Conservation (phyloP, 2,329 filamentous ascomycete species). For the Neophaeococcomyces aloes region DNA sequence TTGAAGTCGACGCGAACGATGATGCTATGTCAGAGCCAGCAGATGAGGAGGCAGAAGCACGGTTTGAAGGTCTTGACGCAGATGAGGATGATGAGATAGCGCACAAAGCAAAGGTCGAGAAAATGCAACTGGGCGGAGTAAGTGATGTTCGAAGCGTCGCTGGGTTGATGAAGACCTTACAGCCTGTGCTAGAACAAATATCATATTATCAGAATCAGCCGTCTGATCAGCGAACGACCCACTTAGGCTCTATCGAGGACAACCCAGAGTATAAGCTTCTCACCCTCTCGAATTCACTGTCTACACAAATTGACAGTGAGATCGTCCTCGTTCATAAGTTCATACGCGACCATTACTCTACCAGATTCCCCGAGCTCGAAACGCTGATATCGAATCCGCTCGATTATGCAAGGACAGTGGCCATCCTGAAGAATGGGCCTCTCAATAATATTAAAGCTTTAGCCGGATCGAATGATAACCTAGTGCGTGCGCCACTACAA, state of each 20-base stretch:
- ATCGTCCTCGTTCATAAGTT: slow-evolving; percentile 92
- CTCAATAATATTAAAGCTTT: slow-evolving; percentile 78
- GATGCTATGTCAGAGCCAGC: slow-evolving; percentile 25
- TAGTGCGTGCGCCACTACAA: slow-evolving; percentile 63
- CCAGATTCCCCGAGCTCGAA: slow-evolving; percentile 87
- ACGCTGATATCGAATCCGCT: slow-evolving; percentile 80
- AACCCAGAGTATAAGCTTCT: slow-evolving; percentile 84
- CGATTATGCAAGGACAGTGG: slow-evolving; percentile 90
- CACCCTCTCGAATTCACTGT: slow-evolving; percentile 78
- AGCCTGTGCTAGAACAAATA: slow-evolving; percentile 78
- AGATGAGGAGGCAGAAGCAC: slow-evolving; percentile 22
- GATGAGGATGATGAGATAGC: slow-evolving; percentile 56
- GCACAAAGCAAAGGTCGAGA: slow-evolving; percentile 68
- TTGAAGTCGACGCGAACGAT: slow-evolving; percentile 22
- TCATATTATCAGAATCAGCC: slow-evolving; percentile 61
- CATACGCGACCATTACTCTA: slow-evolving; percentile 89
- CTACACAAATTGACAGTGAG: slow-evolving; percentile 86
- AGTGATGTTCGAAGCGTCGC: slow-evolving; percentile 72
- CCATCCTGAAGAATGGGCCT: slow-evolving; percentile 84
- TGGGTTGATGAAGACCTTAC: slow-evolving; percentile 67
- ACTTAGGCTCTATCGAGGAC: slow-evolving; percentile 76
- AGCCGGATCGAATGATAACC: slow-evolving; percentile 66
- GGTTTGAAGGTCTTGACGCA: slow-evolving; percentile 24
- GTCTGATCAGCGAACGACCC: slow-evolving; percentile 51
- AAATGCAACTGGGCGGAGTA: slow-evolving; percentile 63